Evolutionary conservation across 495 filamentous ascomycete genomes (phyloP), one percentile per base, ranked within the genome.

Genomic region (Penicillium malachiteum): DNA sequence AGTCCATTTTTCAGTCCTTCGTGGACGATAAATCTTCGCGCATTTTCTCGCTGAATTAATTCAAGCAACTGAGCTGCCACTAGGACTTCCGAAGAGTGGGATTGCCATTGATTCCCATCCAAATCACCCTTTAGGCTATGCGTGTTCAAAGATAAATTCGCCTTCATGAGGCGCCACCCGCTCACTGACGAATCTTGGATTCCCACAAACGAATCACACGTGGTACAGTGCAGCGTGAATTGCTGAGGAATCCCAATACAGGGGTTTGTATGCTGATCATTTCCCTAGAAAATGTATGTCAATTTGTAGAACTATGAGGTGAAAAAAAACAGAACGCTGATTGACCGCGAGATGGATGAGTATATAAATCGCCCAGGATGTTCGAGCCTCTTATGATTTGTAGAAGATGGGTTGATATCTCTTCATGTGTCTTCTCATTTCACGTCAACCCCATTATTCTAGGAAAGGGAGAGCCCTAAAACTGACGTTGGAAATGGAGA

Each of bases 371-470:
- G n/a, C 18, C 21, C 50, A 38, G 31, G 21, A 13, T 39, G 41
- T 16, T n/a, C 41, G 32, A 16, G 21, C 21, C 21, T 26, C 21
- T 26, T 26, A 26, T 2, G 4, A 26, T 26, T 2, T 26, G 21
- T 1, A 26, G 21, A 26, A 26, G 21, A 26, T 26, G 21, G 21
- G 4, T 26, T 1, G 21, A 26, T 26, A 26, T 26, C 21, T 4
- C 4, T 26, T 26, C 8, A 85, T 88, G 80, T 89, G 65, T 80
- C 84, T 85, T 84, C 67, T 64, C 31, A 54, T 63, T 71, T 73
- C 71, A 62, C 59, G 61, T 64, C 71, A 78, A 78, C 78, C 79
- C 78, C 80, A 74, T 69, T 52, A 58, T 69, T 78, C 79, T 80
- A 67, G 66, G 68, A 62, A 73, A 74, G 67, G 69, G 61, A 78